Evolutionary conservation across 2,329 filamentous ascomycete species (phyloP).

Genomic region (Karstenula rhodostoma): DNA sequence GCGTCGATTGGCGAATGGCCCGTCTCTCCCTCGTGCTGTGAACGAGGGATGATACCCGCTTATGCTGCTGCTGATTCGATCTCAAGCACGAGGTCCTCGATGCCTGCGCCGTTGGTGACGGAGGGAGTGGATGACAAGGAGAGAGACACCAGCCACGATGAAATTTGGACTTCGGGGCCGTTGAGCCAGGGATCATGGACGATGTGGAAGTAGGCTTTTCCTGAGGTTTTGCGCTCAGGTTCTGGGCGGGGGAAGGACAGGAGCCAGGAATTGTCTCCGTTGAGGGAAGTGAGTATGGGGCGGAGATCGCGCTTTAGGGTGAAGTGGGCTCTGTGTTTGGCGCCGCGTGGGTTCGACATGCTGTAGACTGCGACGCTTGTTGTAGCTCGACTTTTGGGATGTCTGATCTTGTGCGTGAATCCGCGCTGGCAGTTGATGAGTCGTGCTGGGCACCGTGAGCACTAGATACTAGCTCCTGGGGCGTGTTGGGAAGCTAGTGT

Average conservation of each 20-base stretch:
- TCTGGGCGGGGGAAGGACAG: slow-evolving; percentile 15
- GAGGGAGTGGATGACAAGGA: neutral
- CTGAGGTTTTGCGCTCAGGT: slow-evolving; percentile 6
- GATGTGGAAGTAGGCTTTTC: slow-evolving; percentile 16
- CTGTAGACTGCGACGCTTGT: neutral
- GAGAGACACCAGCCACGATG: slow-evolving; percentile 9
- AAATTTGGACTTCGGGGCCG: neutral
- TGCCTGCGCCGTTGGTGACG: neutral
- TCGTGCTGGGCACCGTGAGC: too few relatives aligned
- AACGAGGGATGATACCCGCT: neutral
- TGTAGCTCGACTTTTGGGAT: too few relatives aligned
- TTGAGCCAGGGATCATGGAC: slow-evolving; percentile 18
- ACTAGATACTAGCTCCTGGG: too few relatives aligned
- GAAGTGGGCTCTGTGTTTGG: neutral
- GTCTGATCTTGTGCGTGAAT: too few relatives aligned
- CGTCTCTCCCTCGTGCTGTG: too few relatives aligned
- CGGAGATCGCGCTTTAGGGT: neutral
- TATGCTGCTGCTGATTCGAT: neutral
- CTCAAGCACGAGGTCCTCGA: slow-evolving; percentile 1
- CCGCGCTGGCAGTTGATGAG: too few relatives aligned
- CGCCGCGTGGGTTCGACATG: neutral
- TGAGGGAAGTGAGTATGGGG: slow-evolving; percentile 16
- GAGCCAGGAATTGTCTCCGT: slow-evolving; percentile 21
- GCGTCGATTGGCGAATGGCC: slow-evolving; percentile 9
- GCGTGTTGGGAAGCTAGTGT: too few relatives aligned